These are phyloP conservation scores for Bondarzewia mesenterica DNA, from an alignment of 1,284 basidiomycete genomes.

Conservation along the genomic window DNA sequence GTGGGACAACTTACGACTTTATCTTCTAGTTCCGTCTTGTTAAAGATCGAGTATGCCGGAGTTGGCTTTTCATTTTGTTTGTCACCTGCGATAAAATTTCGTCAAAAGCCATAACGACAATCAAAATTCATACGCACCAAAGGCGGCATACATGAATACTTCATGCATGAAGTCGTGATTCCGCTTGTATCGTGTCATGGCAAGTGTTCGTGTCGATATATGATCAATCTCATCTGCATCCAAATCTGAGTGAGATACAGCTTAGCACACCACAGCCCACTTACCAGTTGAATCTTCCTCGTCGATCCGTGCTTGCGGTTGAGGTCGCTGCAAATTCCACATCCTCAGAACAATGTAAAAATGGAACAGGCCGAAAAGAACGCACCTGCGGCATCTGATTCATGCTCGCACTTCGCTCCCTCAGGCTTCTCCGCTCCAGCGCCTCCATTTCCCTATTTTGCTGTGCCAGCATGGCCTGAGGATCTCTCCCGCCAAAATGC, in stretches of 20 bases:
- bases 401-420: conserved; percentile 18
- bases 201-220: conserved; percentile 64
- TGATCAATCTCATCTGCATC: conserved; percentile 60
- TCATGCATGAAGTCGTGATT: conserved; percentile 80
- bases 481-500: conserved; percentile 20
- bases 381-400: conserved; percentile 9
- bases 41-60: conserved; percentile 51
- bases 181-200: conserved; percentile 61
- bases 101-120: neutral
- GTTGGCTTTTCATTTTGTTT: conserved; percentile 31
- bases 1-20: conserved; percentile 21
- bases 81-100: conserved; percentile 32
- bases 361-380: neutral
- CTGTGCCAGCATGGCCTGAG: conserved; percentile 61
- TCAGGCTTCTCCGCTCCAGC: conserved; percentile 48
- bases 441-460: conserved; percentile 65
- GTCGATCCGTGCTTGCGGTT: conserved; percentile 36
- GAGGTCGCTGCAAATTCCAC: conserved; percentile 5
- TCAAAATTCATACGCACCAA: conserved; percentile 35
- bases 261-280: conserved; percentile 9
- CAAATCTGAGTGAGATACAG: neutral
- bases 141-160: conserved; percentile 64
- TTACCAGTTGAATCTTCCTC: conserved; percentile 66
- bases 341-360: neutral
- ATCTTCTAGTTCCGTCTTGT: conserved; percentile 48